phyloP scores from a whole-genome alignment of 148 eudicot genomes.

The Fallopia convolvulus region DNA sequence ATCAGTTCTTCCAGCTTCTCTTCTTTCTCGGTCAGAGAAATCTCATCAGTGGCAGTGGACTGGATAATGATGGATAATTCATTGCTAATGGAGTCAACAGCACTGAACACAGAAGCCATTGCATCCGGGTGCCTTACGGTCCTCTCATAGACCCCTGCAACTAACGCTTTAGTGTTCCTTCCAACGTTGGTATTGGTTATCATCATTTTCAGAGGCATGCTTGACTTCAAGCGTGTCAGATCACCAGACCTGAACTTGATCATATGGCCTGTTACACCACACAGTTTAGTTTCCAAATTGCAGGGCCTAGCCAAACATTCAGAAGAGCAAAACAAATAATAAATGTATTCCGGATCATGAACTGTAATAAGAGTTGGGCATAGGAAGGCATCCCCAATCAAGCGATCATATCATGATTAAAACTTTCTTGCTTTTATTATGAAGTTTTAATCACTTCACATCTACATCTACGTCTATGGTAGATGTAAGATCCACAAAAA shows the following conservation, averaged over 20 bases:
- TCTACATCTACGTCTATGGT: background rate
- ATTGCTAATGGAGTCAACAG: conserved; percentile 88
- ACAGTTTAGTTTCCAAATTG: background rate
- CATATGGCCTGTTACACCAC: conserved; percentile 60
- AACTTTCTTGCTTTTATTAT: background rate
- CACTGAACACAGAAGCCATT: conserved; percentile 69
- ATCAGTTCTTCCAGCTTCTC: conserved; percentile 51
- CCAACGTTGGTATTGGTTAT: conserved; percentile 89
- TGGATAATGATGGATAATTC: conserved; percentile 70
- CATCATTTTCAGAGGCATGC: conserved; percentile 72
- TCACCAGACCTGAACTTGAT: conserved; percentile 84
- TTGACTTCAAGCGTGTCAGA: conserved; percentile 60
- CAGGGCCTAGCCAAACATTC: background rate
- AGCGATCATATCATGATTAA: background rate
- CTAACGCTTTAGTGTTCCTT: conserved; percentile 89
- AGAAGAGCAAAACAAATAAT: background rate
- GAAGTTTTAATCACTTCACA: background rate
- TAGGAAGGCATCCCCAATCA: background rate
- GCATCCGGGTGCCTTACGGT: conserved; percentile 54
- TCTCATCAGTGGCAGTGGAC: conserved; percentile 48
- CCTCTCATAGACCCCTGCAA: conserved; percentile 85
- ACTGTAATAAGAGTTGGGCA: background rate
- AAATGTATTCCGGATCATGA: background rate
- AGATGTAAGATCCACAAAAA: background rate
- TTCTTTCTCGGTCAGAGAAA: conserved; percentile 57